Evolutionary conservation across 2,329 filamentous ascomycete genomes (phyloP).

Genomic region (Aureobasidium sp.): DNA sequence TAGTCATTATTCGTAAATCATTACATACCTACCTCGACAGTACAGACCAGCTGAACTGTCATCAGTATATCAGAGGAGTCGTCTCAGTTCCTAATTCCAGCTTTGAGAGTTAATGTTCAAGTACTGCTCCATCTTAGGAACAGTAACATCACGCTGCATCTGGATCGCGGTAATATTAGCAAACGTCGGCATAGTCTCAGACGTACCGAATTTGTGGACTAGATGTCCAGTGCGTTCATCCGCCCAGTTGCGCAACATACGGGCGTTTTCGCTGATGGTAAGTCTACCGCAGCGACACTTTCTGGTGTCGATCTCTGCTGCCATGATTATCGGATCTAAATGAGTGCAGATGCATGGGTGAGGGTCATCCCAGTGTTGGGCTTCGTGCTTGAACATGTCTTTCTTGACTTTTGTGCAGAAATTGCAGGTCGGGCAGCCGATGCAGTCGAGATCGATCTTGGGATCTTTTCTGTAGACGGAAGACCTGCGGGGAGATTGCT

Average conservation of each 20-base stretch:
- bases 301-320: neutral
- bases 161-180: neutral
- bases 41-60: neutral
- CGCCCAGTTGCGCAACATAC: neutral
- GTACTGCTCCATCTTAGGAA: neutral
- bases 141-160: neutral
- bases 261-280: neutral
- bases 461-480: neutral
- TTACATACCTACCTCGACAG: neutral
- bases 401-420: neutral
- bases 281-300: neutral
- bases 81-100: neutral
- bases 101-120: neutral
- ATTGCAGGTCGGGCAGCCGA: neutral
- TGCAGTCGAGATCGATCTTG: neutral
- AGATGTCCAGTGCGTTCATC: neutral
- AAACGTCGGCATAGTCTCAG: neutral
- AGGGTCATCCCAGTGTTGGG: neutral
- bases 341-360: neutral
- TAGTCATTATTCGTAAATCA: neutral
- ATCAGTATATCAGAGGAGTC: neutral
- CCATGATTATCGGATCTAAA: neutral
- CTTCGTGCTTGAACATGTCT: neutral
- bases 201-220: neutral
- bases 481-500: neutral